Evolutionary conservation across 140 eudicot species (phyloP).

Genomic region (Oenanthe javanica): DNA sequence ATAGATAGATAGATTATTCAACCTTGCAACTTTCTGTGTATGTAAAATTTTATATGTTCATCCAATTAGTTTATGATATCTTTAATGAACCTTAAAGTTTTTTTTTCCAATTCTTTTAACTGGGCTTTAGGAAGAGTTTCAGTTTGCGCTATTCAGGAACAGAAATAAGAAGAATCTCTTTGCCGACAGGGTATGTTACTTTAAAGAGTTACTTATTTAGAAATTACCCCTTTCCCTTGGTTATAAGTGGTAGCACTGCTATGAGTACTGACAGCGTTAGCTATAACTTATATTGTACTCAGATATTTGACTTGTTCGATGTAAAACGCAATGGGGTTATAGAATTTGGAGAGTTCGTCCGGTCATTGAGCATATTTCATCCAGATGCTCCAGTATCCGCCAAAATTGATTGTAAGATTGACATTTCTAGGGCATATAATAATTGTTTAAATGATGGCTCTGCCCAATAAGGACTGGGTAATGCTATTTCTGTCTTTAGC

Average conservation of each 20-base stretch:
- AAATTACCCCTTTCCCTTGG: too few species aligned
- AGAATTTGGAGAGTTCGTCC: constrained; percentile 88
- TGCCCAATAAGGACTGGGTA: not conserved
- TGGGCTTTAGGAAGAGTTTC: constrained; percentile 73
- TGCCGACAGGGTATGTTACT: constrained; percentile 68
- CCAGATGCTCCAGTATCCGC: constrained; percentile 68
- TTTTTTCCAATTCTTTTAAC: not conserved
- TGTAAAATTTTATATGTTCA: not conserved
- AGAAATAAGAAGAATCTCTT: constrained; percentile 73
- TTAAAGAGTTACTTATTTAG: not conserved
- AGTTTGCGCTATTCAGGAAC: constrained; percentile 87
- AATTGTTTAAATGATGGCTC: not conserved
- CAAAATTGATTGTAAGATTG: constrained; percentile 53
- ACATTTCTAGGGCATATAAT: not conserved
- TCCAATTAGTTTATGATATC: constrained; percentile 2
- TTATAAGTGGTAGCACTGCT: not conserved
- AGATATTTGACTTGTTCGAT: constrained; percentile 92
- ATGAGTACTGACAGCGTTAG: not conserved
- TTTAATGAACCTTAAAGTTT: not conserved
- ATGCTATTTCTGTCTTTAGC: not conserved
- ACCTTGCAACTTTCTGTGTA: not conserved
- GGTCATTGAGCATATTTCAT: constrained; percentile 75
- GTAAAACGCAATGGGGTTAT: constrained; percentile 79
- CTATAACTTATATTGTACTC: constrained; percentile 11
- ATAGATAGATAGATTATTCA: not conserved